A percentile compares a stretch with the other conserved stretches of the same genome.
These are phyloP conservation scores for Nitzschia putrida DNA, from an alignment of 108 stramenopile genomes.

Conservation along the genomic window DNA sequence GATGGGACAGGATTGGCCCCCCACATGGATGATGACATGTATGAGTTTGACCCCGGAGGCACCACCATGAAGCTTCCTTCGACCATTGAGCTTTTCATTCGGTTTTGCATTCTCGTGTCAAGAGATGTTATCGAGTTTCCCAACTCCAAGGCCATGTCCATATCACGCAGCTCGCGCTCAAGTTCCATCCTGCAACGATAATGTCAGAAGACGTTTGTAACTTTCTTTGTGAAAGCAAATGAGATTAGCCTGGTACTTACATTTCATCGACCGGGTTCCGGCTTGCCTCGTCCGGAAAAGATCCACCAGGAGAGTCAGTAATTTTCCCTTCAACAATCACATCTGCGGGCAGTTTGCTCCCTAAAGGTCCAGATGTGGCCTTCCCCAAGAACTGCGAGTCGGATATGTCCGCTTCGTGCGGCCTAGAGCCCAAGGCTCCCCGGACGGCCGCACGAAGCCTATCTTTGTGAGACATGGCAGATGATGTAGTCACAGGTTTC, in stretches of 20 bases:
- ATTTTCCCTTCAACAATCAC: too few relatives aligned
- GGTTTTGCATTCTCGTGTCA: slow-evolving; percentile 46
- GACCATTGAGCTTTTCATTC: slow-evolving; percentile 42
- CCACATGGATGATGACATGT: slow-evolving; percentile 72
- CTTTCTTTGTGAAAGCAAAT: too few relatives aligned
- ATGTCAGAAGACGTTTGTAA: slow-evolving; percentile 9
- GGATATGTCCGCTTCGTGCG: slow-evolving; percentile 76
- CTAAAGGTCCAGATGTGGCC: slow-evolving; percentile 11
- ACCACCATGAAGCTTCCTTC: slow-evolving; percentile 87
- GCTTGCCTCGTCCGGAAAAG: background rate
- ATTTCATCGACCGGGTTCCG: slow-evolving; percentile 38
- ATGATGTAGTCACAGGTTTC: background rate
- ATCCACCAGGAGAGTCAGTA: too few relatives aligned
- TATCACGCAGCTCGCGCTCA: slow-evolving; percentile 75
- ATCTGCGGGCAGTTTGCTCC: too few relatives aligned
- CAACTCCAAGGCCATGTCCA: slow-evolving; percentile 82
- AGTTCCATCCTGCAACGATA: slow-evolving; percentile 76
- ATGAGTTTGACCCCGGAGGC: slow-evolving; percentile 66
- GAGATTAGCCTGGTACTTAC: background rate
- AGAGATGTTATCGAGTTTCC: slow-evolving; percentile 76
- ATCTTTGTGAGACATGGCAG: slow-evolving; percentile 49
- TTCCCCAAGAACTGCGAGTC: slow-evolving; percentile 79
- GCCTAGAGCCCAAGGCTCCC: slow-evolving; percentile 62
- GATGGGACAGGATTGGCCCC: slow-evolving; percentile 25
- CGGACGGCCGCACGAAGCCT: slow-evolving; percentile 77